Percentiles rank a stretch among this genome's conserved stretches.
These are phyloP conservation scores for Sporopachydermia lactativora DNA, from an alignment of 805 yeast species.

Conservation along the genomic window DNA sequence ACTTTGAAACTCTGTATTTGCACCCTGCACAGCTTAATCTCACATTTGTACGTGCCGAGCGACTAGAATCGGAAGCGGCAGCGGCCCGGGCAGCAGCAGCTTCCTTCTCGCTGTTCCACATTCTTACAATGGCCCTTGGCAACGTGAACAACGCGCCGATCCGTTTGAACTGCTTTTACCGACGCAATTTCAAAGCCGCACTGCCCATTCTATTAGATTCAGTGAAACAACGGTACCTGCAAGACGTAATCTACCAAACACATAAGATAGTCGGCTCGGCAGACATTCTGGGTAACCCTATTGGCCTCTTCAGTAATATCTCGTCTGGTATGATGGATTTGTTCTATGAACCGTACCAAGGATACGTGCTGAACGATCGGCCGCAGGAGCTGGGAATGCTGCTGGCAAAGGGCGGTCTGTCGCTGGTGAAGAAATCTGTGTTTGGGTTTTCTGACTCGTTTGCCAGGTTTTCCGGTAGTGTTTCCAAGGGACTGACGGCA, in stretches of 20 bases:
- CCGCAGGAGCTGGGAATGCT: slow-evolving; percentile 96
- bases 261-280: slow-evolving; percentile 94
- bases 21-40: slow-evolving; percentile 85
- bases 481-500: slow-evolving; percentile 86
- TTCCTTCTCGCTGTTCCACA: slow-evolving; percentile 63
- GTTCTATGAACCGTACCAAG: slow-evolving; percentile 95
- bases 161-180: slow-evolving; percentile 67
- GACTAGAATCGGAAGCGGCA: slow-evolving; percentile 51
- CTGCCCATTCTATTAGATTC: slow-evolving; percentile 56
- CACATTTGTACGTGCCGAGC: slow-evolving; percentile 83
- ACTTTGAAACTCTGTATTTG: slow-evolving; percentile 82
- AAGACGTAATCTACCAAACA: slow-evolving; percentile 80
- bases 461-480: slow-evolving; percentile 83
- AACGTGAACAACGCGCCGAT: slow-evolving; percentile 96
- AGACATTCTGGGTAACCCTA: slow-evolving; percentile 93
- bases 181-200: slow-evolving; percentile 86
- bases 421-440: slow-evolving; percentile 87
- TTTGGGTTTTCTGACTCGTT: slow-evolving; percentile 91
- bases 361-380: slow-evolving; percentile 83
- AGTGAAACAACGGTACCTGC: slow-evolving; percentile 76
- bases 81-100: slow-evolving; percentile 46
- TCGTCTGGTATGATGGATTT: slow-evolving; percentile 94
- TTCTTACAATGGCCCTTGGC: slow-evolving; percentile 92
- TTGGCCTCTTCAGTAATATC: slow-evolving; percentile 84
- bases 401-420: slow-evolving; percentile 87